phyloP scores from a whole-genome alignment of 768 basidiomycete genomes.

The Lactarius hengduanensis region DNA sequence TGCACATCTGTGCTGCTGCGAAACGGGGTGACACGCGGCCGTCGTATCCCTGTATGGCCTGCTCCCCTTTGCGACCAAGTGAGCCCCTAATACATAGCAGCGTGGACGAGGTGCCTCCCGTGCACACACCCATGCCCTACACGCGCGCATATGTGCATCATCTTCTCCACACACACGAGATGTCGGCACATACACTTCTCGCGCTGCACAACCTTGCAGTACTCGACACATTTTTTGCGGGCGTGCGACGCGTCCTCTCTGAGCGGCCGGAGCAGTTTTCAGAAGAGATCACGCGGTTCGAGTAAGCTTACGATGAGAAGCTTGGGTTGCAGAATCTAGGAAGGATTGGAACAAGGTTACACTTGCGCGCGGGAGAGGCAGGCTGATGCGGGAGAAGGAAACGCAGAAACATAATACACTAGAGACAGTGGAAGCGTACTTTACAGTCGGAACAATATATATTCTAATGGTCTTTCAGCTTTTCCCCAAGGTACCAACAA shows the following conservation, averaged over 20 bases:
- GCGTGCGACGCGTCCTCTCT: constrained; percentile 45
- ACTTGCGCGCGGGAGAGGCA: constrained; percentile 68
- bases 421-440: constrained; percentile 24
- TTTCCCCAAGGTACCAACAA: constrained; percentile 21
- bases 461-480: constrained; percentile 7
- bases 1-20: constrained; percentile 42
- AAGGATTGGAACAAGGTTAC: constrained; percentile 65
- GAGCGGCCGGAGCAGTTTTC: constrained; percentile 34
- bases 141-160: constrained; percentile 78
- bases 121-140: constrained; percentile 37
- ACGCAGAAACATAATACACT: constrained; percentile 33
- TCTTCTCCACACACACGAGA: constrained; percentile 84
- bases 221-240: constrained; percentile 55
- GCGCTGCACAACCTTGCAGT: constrained; percentile 64
- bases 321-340: constrained; percentile 49
- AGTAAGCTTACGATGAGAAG: constrained; percentile 48
- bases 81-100: constrained; percentile 28
- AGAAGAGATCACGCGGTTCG: constrained; percentile 52
- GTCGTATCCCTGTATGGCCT: constrained; percentile 35
- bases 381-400: constrained; percentile 61
- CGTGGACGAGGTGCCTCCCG: constrained; percentile 32
- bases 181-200: constrained; percentile 78
- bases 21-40: constrained; percentile 40
- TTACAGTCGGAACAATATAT: background rate
- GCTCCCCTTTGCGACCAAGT: constrained; percentile 29